phyloP scores from a whole-genome alignment of 306 rosid genomes.

The Vicia faba region DNA sequence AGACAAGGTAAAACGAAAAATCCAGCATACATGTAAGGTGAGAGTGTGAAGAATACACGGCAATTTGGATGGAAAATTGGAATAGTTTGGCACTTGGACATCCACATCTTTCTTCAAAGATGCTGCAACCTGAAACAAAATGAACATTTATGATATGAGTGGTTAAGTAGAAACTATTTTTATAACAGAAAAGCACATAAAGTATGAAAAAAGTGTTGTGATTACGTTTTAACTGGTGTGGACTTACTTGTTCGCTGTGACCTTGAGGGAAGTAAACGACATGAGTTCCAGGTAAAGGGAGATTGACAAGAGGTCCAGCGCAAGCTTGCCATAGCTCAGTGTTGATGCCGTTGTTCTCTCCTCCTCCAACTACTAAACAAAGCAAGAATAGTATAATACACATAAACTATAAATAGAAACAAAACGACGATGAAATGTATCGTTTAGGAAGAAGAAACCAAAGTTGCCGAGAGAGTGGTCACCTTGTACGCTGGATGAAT shows the following conservation, averaged over 20 bases:
- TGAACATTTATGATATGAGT: not conserved
- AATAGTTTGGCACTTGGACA: conserved; percentile 77
- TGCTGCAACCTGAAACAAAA: conserved; percentile 79
- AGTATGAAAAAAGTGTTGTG: too few relatives aligned
- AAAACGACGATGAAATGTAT: not conserved
- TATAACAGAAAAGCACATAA: too few relatives aligned
- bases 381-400: not conserved
- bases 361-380: conserved; percentile 31
- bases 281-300: conserved; percentile 85
- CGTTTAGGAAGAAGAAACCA: not conserved
- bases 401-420: conserved; percentile 4
- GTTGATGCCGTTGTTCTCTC: conserved; percentile 71
- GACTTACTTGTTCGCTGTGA: conserved; percentile 69
- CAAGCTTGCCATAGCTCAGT: conserved; percentile 97
- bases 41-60: conserved; percentile 80
- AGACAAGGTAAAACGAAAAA: not conserved
- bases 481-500: not conserved
- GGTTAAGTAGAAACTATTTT: not conserved
- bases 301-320: conserved; percentile 90
- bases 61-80: conserved; percentile 82
- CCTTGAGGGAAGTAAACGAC: conserved; percentile 96
- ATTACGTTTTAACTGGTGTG: too few relatives aligned
- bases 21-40: conserved; percentile 71
- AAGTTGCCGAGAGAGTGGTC: too few relatives aligned
- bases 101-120: conserved; percentile 83